These are phyloP conservation scores for Lenwebbia sp. DNA, from an alignment of 345 rosid species.

Conservation along the genomic window DNA sequence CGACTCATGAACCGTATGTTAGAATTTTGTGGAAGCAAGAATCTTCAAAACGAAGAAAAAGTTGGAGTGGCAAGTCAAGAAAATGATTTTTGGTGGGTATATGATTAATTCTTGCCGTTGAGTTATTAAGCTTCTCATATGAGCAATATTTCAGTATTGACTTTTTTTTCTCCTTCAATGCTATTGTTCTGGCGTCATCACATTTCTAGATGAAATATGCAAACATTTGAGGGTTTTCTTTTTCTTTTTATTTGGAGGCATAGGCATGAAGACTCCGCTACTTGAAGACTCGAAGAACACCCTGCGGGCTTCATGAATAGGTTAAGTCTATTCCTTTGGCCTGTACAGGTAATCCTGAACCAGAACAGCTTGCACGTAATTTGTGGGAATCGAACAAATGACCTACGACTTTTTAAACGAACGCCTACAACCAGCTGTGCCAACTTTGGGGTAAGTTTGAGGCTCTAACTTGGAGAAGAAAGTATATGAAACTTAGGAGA, in stretches of 20 bases:
- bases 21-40: not conserved
- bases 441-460: not conserved
- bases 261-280: not conserved
- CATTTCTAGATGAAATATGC: not conserved
- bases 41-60: not conserved
- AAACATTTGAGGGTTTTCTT: not conserved
- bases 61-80: not conserved
- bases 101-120: not conserved
- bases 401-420: not conserved
- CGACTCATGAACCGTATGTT: not conserved
- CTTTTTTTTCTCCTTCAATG: not conserved
- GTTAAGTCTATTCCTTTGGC: not conserved
- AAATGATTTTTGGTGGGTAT: not conserved
- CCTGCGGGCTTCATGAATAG: not conserved
- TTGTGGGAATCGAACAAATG: not conserved
- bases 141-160: not conserved
- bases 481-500: not conserved
- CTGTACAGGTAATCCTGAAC: not conserved
- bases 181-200: not conserved
- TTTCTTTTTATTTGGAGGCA: not conserved
- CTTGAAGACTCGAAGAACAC: not conserved
- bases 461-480: not conserved
- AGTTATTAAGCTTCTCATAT: not conserved
- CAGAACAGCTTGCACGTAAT: not conserved
- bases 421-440: not conserved